A percentile compares a stretch with the other conserved stretches of the same genome.
These are phyloP conservation scores for Dactylellina haptotyla DNA, from an alignment of 2,329 filamentous ascomycete genomes.

Conservation along the genomic window DNA sequence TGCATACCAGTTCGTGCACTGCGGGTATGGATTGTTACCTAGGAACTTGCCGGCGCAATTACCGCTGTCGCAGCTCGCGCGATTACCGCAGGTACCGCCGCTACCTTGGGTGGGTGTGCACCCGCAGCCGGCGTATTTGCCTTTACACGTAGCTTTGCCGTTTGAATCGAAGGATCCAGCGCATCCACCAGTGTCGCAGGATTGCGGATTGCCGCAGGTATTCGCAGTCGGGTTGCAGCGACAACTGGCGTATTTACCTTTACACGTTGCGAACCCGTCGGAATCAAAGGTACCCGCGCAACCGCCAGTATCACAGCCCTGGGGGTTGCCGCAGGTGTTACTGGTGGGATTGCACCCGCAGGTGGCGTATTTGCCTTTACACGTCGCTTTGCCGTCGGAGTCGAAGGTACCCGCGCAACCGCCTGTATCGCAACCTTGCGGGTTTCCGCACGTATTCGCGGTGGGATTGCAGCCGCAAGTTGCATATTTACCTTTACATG, in stretches of 20 bases:
- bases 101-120: slow-evolving; percentile 12
- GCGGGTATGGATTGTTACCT: slow-evolving; percentile 1
- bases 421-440: neutral
- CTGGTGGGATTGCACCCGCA: slow-evolving; percentile 10
- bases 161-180: slow-evolving; percentile 6
- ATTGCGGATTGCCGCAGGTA: slow-evolving; percentile 13
- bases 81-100: slow-evolving; percentile 13
- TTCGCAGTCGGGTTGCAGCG: neutral
- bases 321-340: slow-evolving; percentile 4
- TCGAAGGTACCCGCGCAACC: slow-evolving; percentile 20
- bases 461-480: slow-evolving; percentile 8
- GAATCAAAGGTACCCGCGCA: slow-evolving; percentile 9
- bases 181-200: slow-evolving; percentile 6
- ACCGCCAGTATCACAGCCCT: slow-evolving; percentile 4
- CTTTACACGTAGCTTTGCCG: slow-evolving; percentile 11
- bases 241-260: slow-evolving; percentile 7
- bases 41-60: slow-evolving; percentile 9
- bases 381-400: neutral
- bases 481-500: slow-evolving; percentile 1
- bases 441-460: slow-evolving; percentile 11
- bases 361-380: slow-evolving; percentile 19
- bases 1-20: slow-evolving; percentile 9
- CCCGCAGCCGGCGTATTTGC: slow-evolving; percentile 4
- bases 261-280: slow-evolving; percentile 8
- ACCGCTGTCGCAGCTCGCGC: slow-evolving; percentile 9